Evolutionary conservation across 2,329 filamentous ascomycete species (phyloP), one percentile per base, ranked within the genome.

Genomic region (Chaetomiaceae sp.): DNA sequence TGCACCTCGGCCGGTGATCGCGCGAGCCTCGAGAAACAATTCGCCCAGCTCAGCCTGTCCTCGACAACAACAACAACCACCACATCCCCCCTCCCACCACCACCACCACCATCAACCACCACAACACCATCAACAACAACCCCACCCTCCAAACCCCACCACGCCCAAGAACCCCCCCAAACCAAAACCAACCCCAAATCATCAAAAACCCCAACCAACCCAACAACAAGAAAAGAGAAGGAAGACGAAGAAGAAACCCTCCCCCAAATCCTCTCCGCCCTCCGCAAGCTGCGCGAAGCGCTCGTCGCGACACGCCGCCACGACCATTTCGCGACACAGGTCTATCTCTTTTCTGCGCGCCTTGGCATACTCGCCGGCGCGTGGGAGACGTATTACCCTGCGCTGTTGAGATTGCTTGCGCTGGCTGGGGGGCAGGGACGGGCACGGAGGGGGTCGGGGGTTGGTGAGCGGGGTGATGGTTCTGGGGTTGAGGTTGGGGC

Each of bases 201-300:
- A 7, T 27, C 25, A 58, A 73, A 12, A 79, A 31, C 34, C 33
- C 13, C 46, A 19, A 35, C 17, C 81, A 19, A 35, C 9, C 43
- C 21, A 27, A 10, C 37, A 40, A 25, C 17, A 16, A 13, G 14
- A 42, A 17, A 27, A 17, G 5, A 19, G 19, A 42, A 5, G 10
- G 6, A 33, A 33, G 17, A 33, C 9, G 25, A 31, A 27, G 14
- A 16, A 30, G 30, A 48, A 58, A 83, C 87, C 57, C 77, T 96
- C 25, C 79, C 85, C 2, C 81, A 80, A 17, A 82, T 97, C 46
- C 76, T 96, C 48, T 80, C 87, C 62, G 88, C 92, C 3, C 84
- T 97, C 65, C 85, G 93, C 55, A 97, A 96, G 67, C 80, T 99
- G 27, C 83, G 93, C 50, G 93, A 99, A 72, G 91, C 86, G 20